These are phyloP conservation scores for Hyphopichia homilentoma DNA, from an alignment of 805 yeast species.

Conservation along the genomic window DNA sequence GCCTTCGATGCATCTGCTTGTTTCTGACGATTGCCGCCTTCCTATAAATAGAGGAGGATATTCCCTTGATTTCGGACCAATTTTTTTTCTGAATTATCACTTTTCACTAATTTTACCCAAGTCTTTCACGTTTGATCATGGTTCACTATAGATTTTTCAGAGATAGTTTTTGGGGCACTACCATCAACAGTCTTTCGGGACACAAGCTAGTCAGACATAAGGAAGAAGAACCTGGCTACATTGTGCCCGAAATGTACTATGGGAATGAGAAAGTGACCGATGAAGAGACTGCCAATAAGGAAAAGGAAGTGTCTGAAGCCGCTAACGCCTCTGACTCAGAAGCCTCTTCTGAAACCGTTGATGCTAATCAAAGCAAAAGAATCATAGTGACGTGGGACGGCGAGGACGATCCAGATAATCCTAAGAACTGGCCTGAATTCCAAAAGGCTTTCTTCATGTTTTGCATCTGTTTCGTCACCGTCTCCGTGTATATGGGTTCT, in stretches of 20 bases:
- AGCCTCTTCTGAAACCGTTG: slow-evolving; percentile 1
- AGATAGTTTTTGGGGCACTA: slow-evolving; percentile 29
- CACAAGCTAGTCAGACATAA: slow-evolving; percentile 18
- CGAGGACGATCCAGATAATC: slow-evolving; percentile 52
- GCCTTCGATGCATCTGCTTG: too few species aligned
- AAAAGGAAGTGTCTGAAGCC: slow-evolving; percentile 1
- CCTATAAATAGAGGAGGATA: too few species aligned
- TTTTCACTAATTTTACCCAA: too few species aligned
- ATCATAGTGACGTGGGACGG: slow-evolving; percentile 29
- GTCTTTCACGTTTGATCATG: too few species aligned
- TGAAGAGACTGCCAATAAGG: slow-evolving; percentile 2
- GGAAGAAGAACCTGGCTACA: slow-evolving; percentile 27
- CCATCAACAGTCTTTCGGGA: slow-evolving; percentile 21
- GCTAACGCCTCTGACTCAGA: not conserved
- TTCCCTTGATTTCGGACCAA: too few species aligned
- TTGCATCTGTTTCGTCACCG: slow-evolving; percentile 43
- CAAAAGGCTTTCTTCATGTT: slow-evolving; percentile 36
- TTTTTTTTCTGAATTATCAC: too few species aligned
- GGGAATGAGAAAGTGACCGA: slow-evolving; percentile 4
- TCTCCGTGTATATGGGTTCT: slow-evolving; percentile 53
- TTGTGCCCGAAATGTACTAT: slow-evolving; percentile 29
- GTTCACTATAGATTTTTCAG: slow-evolving; percentile 17
- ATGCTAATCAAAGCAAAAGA: slow-evolving; percentile 3
- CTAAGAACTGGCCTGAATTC: slow-evolving; percentile 50
- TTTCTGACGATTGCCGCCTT: too few species aligned